Evolutionary conservation across 2,329 filamentous ascomycete genomes (phyloP), one percentile per base, ranked within the genome.

Genomic region (Trichoderma koningii): DNA sequence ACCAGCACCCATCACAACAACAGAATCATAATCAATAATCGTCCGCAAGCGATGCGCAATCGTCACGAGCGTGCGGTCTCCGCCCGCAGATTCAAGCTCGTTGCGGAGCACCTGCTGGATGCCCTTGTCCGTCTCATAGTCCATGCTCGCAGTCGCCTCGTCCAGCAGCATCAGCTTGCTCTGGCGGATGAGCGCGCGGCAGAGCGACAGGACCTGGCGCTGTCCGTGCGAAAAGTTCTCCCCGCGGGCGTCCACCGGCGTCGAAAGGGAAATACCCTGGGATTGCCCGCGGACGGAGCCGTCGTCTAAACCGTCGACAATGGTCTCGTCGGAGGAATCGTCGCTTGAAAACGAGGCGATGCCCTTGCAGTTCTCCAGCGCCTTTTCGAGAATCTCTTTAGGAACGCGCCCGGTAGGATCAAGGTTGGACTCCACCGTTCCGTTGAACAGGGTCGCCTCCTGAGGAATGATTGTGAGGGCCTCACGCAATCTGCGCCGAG

Each of bases 341-440:
- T 77, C 77, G 26, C 77, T 76, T 19, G 78, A 78, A 70, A 84
- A 83, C 23, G 80, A 83, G 3, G 82, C 83, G 55, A 88, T 81
- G 17, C 87, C 81, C 70, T 85, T 82, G 68, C 89, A 89, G 51
- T 87, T 84, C 34, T 84, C 80, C 5, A 92, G 78, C 0, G 87
- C 88, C 66, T 82, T 83, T 34, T 82, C 79, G 0, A 91, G 79
- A 44, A 82, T 79, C 1, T 76, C 76, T 57, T 84, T 82, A 0
- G 82, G 78, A 30, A 87, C 79, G 41, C 83, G 79, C 41, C 83
- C 80, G 45, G 87, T 86, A 0, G 89, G 86, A 72, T 92, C 89
- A 15, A 92, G 81, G 70, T 91, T 85, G 15, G 80, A 81, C 53
- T 76, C 74, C 12, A 85, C 79, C 12, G 79, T 80, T 23, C 83